Conservation (phyloP, 345 rosid genomes). For the Erodium maritimum region DNA sequence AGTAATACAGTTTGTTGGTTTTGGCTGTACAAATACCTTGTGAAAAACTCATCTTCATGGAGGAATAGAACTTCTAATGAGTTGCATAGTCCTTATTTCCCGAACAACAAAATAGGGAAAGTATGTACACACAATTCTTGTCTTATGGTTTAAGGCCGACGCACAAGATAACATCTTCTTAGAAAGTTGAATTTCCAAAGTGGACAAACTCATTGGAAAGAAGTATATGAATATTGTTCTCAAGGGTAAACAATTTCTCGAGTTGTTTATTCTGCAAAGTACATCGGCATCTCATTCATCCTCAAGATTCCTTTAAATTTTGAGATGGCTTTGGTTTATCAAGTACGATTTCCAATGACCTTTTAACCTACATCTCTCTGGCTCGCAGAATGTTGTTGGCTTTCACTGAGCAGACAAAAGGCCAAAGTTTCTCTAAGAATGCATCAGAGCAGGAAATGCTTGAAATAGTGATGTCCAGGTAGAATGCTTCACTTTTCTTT, state of each 20-base stretch:
- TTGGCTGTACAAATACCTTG: too few relatives aligned
- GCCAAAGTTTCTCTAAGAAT: slow-evolving; percentile 53
- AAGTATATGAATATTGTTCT: too few relatives aligned
- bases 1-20: too few relatives aligned
- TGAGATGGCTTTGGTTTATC: not conserved
- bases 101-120: too few relatives aligned
- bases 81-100: too few relatives aligned
- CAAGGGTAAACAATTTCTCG: not conserved
- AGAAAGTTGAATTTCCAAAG: too few relatives aligned
- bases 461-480: slow-evolving; percentile 87
- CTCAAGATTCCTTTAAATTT: not conserved
- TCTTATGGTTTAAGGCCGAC: too few relatives aligned
- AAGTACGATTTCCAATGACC: not conserved
- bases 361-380: slow-evolving; percentile 8
- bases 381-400: slow-evolving; percentile 74
- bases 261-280: not conserved
- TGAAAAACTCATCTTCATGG: too few relatives aligned
- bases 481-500: slow-evolving; percentile 6
- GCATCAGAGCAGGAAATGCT: slow-evolving; percentile 90
- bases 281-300: not conserved
- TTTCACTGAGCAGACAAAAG: slow-evolving; percentile 74
- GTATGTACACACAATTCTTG: too few relatives aligned
- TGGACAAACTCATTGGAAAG: too few relatives aligned
- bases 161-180: too few relatives aligned
- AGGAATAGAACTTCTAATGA: too few relatives aligned